phyloP scores from a whole-genome alignment of 2,329 filamentous ascomycete species.

The Neonectria sp. region DNA sequence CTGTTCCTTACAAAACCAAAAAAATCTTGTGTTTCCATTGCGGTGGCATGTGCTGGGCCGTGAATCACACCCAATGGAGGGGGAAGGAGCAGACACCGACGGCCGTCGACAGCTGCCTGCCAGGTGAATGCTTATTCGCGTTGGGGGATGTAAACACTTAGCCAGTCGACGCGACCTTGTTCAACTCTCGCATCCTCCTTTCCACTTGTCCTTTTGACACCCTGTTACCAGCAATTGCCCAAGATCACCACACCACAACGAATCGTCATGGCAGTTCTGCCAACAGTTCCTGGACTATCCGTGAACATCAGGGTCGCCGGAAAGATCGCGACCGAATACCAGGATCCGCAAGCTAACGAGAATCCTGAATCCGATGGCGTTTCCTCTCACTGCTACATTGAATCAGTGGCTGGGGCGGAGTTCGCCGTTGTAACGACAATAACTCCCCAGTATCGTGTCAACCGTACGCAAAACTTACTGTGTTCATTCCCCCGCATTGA shows the following conservation, averaged over 20 bases:
- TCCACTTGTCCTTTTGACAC: background rate
- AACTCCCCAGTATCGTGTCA: background rate
- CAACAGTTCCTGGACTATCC: constrained; percentile 32
- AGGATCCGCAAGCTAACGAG: background rate
- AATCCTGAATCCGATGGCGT: background rate
- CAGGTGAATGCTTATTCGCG: background rate
- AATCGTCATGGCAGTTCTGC: constrained; percentile 42
- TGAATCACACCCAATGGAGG: background rate
- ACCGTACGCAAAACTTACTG: too few relatives aligned
- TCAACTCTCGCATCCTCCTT: background rate
- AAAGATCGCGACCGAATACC: constrained; percentile 42
- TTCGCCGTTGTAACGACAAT: constrained; percentile 34
- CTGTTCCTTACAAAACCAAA: background rate
- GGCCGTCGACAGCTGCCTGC: background rate
- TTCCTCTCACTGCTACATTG: constrained; percentile 40
- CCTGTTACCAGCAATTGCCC: background rate
- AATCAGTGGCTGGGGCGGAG: constrained; percentile 37
- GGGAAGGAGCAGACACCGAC: background rate
- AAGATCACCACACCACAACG: background rate
- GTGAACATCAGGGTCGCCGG: constrained; percentile 37
- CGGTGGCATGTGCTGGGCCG: background rate
- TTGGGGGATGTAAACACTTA: too few relatives aligned
- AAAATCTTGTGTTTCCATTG: background rate
- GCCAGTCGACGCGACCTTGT: background rate
- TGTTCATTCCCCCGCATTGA: constrained; percentile 29